These are phyloP conservation scores for Aureobasidium uvarum DNA, from an alignment of 2,329 filamentous ascomycete species.

Conservation along the genomic window DNA sequence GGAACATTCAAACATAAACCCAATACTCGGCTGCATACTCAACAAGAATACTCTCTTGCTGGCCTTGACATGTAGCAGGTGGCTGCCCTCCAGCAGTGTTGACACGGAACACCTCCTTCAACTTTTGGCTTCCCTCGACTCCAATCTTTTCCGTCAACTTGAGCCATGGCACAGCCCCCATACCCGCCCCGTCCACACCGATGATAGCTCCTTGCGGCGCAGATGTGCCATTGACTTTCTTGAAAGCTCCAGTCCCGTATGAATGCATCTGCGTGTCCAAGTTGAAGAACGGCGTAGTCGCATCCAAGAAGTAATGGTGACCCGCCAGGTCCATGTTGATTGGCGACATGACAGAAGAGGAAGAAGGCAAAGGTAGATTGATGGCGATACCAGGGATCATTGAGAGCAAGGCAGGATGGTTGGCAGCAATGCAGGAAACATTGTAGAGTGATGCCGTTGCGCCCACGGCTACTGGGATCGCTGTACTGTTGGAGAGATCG, in stretches of 20 bases:
- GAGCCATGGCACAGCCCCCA: conserved; percentile 76
- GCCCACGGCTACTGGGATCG: conserved; percentile 64
- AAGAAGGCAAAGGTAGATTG: conserved; percentile 58
- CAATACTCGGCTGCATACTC: conserved; percentile 81
- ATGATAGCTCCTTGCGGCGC: conserved; percentile 62
- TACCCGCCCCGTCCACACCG: conserved; percentile 58
- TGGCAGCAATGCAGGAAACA: conserved; percentile 72
- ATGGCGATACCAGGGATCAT: conserved; percentile 67
- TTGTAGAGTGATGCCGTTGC: conserved; percentile 86
- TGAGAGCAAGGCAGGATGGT: conserved; percentile 64
- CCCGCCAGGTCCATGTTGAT: conserved; percentile 66
- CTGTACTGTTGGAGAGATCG: conserved; percentile 54
- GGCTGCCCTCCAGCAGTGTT: conserved; percentile 78
- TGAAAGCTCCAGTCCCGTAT: conserved; percentile 61
- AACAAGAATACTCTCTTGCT: conserved; percentile 64
- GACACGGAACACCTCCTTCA: conserved; percentile 77
- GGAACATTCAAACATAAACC: conserved; percentile 47
- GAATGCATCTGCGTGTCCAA: conserved; percentile 57
- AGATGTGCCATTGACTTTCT: conserved; percentile 59
- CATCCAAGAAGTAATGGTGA: conserved; percentile 75
- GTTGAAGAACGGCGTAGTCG: conserved; percentile 75
- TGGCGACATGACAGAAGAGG: conserved; percentile 45
- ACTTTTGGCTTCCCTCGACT: conserved; percentile 54
- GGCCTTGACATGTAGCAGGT: conserved; percentile 68
- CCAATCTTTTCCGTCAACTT: conserved; percentile 58